Conservation (phyloP, 2,329 filamentous ascomycete genomes). For the Chaetomium globosum region DNA sequence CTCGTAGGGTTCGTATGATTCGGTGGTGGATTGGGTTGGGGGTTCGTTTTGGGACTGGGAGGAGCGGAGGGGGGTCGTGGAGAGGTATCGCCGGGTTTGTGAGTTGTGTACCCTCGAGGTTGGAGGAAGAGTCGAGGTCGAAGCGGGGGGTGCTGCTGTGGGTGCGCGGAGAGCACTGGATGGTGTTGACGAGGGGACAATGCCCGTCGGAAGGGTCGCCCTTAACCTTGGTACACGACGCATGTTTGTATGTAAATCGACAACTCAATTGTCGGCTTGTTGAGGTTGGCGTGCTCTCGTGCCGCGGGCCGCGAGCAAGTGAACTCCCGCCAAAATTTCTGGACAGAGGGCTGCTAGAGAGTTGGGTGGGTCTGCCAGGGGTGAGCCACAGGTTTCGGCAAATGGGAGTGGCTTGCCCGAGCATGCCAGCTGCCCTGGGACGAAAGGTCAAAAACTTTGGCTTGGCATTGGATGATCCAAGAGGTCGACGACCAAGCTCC, state of each 20-base stretch:
- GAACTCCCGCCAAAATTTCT: constrained; percentile 35
- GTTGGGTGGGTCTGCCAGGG: constrained; percentile 19
- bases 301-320: constrained; percentile 19
- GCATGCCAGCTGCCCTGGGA: constrained; percentile 14
- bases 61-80: constrained; percentile 20
- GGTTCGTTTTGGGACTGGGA: not conserved
- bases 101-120: constrained; percentile 6
- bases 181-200: constrained; percentile 26
- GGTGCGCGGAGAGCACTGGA: constrained; percentile 26
- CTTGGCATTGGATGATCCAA: constrained; percentile 33
- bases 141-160: constrained; percentile 15
- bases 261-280: constrained; percentile 20
- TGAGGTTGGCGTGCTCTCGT: constrained; percentile 12
- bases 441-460: constrained; percentile 31
- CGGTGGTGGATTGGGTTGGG: not conserved
- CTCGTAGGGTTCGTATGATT: not conserved
- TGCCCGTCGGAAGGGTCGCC: constrained; percentile 27
- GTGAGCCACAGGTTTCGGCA: constrained; percentile 20
- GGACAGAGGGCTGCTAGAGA: not conserved
- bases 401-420: constrained; percentile 23
- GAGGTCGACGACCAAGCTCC: constrained; percentile 27
- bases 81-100: constrained; percentile 32
- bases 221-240: constrained; percentile 36
- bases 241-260: constrained; percentile 27
- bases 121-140: constrained; percentile 1